Base-by-base conservation (phyloP, 352 stramenopile species). In the Phytophthora cryptogea region DNA sequence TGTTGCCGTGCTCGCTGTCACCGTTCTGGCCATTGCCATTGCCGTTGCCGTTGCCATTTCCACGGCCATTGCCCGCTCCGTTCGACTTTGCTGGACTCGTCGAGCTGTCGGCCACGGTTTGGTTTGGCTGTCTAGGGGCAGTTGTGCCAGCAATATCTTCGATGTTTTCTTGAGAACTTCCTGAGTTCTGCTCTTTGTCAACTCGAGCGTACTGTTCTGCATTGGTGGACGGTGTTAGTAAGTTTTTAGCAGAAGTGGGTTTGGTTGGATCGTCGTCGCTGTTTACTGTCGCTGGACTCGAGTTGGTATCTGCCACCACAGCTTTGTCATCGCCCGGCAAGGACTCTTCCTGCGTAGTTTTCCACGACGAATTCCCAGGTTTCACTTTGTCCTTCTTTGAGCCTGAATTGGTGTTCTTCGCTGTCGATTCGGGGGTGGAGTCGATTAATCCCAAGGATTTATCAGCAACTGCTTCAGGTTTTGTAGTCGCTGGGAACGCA, bases 21-120 rank as follows among this genome's bases (percentile, higher is more conserved):
- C 20, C 35, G 47, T n/a, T 13, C 5, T 55, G 32, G 48, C 48
- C 35, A 8, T 54, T 45, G 20, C 5, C 13, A 14, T 52, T 52
- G n/a, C 5, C 28, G 6, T 55, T 44, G 27, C 49, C 36, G 5
- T 55, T 46, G 48, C 20, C 20, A 23, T 23, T 23, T 23, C 20
- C 20, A 23, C 20, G 20, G 20, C 20, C 20, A 23, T 23, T 23
- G 20, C 20, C 20, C 20, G 20, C 20, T 23, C 26, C 26, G 36
- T 54, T 54, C 30, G 11, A 53, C 14, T 53, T 54, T 1, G 41
- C 1, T 23, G 20, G 20, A 23, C 20, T 23, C 20, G 20, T 23
- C 20, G 20, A 23, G 20, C 20, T 23, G 20, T 23, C 20, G 20
- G 20, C 20, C 20, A 3, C 20, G 20, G 20, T n/a, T n/a, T n/a